These are phyloP conservation scores for Leccinum solheimii DNA, from an alignment of 1,284 basidiomycete species.

Conservation along the genomic window DNA sequence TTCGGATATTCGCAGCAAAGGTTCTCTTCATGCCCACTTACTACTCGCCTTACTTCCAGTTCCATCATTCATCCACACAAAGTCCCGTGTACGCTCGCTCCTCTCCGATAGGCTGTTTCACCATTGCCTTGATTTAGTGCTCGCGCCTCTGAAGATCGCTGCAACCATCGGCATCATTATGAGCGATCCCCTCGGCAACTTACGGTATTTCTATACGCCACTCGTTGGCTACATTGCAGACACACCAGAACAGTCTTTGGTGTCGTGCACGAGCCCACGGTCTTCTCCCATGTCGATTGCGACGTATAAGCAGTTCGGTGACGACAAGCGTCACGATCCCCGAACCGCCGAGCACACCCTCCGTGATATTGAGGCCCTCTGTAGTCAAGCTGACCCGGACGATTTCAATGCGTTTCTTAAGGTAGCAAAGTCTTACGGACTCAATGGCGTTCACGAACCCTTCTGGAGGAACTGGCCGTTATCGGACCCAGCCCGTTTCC, in stretches of 20 bases:
- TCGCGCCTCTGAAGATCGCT: background rate
- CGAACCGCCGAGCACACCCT: background rate
- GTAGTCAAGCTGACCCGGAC: background rate
- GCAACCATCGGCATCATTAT: background rate
- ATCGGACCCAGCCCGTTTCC: background rate
- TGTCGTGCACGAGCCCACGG: background rate
- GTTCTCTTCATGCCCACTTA: background rate
- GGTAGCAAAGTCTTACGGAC: background rate
- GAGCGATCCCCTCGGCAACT: background rate
- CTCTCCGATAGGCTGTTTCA: background rate
- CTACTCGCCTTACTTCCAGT: background rate
- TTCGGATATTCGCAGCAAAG: background rate
- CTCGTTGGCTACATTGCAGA: background rate
- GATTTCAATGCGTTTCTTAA: background rate
- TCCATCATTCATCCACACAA: background rate
- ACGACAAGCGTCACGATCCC: background rate
- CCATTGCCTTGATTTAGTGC: background rate
- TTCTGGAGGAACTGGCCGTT: slow-evolving; percentile 2
- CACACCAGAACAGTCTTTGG: background rate
- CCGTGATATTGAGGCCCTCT: background rate
- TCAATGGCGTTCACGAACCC: background rate
- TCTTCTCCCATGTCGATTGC: background rate
- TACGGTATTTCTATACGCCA: background rate
- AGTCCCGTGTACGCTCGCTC: background rate
- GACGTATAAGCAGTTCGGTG: background rate